These are phyloP conservation scores for Herpotrichia juniperi DNA, from an alignment of 2,329 filamentous ascomycete species.

Conservation along the genomic window DNA sequence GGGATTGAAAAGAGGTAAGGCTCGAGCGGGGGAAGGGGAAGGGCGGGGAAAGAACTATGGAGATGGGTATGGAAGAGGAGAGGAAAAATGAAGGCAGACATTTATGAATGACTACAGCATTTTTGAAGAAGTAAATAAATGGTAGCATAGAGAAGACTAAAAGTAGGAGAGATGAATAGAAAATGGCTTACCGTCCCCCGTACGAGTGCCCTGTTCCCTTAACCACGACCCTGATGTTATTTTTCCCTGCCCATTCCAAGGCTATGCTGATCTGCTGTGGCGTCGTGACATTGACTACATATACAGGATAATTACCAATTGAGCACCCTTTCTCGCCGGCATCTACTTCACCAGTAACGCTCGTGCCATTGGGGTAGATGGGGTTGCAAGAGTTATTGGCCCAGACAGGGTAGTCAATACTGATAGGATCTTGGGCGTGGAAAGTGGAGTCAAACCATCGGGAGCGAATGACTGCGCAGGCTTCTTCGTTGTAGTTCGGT, in stretches of 20 bases:
- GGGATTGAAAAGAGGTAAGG: too few relatives aligned
- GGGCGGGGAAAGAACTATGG: too few relatives aligned
- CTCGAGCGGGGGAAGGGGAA: neutral
- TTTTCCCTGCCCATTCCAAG: conserved; percentile 28
- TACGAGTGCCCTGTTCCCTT: conserved; percentile 36
- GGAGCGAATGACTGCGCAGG: conserved; percentile 24
- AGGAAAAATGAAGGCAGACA: too few relatives aligned
- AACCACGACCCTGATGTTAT: conserved; percentile 29
- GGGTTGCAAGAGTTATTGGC: conserved; percentile 38
- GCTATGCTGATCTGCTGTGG: conserved; percentile 22
- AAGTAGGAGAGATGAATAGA: neutral
- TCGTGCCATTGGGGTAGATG: conserved; percentile 36
- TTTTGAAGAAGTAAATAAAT: too few relatives aligned
- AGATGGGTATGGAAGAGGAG: too few relatives aligned
- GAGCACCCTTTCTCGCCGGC: conserved; percentile 29
- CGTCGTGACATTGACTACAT: conserved; percentile 34
- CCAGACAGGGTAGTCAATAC: conserved; percentile 36
- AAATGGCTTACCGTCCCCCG: conserved; percentile 19
- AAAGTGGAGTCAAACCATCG: conserved; percentile 37
- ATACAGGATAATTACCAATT: conserved; percentile 31
- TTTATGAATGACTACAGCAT: too few relatives aligned
- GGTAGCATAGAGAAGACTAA: too few relatives aligned
- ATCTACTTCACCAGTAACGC: conserved; percentile 26
- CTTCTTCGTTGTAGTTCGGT: conserved; percentile 24
- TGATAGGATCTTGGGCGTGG: conserved; percentile 31